Percentiles rank a stretch among this genome's conserved stretches.
Evolutionary conservation across 2,329 filamentous ascomycete genomes (phyloP).

Genomic region (Verruconis gallopava): DNA sequence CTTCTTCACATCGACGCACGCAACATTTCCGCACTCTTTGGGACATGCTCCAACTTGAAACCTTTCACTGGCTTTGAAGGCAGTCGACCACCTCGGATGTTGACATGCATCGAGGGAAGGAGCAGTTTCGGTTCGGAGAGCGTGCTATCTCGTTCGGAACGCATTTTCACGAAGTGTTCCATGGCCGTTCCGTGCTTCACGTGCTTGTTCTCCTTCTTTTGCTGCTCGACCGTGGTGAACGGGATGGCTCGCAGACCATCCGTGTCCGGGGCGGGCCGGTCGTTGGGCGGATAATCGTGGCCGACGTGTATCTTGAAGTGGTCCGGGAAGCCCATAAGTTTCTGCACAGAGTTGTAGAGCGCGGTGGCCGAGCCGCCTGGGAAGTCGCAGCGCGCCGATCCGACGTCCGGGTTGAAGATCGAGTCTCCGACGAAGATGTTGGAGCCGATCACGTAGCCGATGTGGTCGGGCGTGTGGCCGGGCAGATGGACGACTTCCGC

Average conservation of each 20-base stretch:
- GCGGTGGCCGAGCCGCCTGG: constrained; percentile 17
- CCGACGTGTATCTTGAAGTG: constrained; percentile 16
- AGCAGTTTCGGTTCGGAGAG: constrained; percentile 19
- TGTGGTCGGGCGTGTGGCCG: constrained; percentile 45
- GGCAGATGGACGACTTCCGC: constrained; percentile 40
- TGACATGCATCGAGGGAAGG: constrained; percentile 23
- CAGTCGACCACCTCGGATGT: constrained; percentile 19
- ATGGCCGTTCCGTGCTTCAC: constrained; percentile 16
- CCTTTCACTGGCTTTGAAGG: constrained; percentile 8
- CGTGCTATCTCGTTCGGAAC: constrained; percentile 16
- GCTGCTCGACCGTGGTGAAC: constrained; percentile 19
- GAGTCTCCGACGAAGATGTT: constrained; percentile 21
- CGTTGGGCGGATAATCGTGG: constrained; percentile 20
- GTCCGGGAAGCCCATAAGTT: constrained; percentile 14
- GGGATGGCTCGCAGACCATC: constrained; percentile 14
- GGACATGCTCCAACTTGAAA: constrained; percentile 8
- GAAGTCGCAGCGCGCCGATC: constrained; percentile 18
- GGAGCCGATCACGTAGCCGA: constrained; percentile 41
- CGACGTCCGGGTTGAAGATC: constrained; percentile 18
- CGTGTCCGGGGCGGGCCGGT: too few species aligned
- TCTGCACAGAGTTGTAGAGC: constrained; percentile 14
- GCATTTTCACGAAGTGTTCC: constrained; percentile 21
- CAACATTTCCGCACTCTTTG: too few species aligned
- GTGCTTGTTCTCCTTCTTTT: constrained; percentile 20
- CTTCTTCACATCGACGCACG: too few species aligned